Percentiles rank a stretch among this genome's conserved stretches.
phyloP scores from a whole-genome alignment of 164 flowering plant genomes.

The Chimonanthus salicifolius region DNA sequence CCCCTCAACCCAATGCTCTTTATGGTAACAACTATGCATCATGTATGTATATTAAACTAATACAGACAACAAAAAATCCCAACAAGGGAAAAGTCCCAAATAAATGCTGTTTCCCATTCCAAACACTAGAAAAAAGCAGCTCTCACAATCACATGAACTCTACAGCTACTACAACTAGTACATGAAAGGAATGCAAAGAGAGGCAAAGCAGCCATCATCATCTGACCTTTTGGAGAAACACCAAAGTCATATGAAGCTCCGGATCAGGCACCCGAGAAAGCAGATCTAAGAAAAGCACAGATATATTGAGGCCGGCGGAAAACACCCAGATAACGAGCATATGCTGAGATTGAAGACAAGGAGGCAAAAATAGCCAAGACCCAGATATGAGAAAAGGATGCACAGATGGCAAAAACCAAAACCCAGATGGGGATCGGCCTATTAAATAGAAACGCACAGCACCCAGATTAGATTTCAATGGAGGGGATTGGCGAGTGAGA shows the following conservation, averaged over 20 bases:
- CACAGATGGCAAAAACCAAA: neutral
- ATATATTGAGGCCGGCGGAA: neutral
- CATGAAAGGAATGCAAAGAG: constrained; percentile 3
- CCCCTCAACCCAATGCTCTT: constrained; percentile 22
- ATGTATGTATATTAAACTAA: constrained; percentile 5
- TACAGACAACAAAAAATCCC: neutral
- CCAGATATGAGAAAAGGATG: constrained; percentile 4
- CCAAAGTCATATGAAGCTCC: constrained; percentile 11
- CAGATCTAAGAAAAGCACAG: constrained; percentile 13
- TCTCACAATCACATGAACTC: neutral
- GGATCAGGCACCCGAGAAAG: constrained; percentile 8
- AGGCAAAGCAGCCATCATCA: constrained; percentile 9
- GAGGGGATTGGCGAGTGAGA: neutral
- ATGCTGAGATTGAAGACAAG: neutral
- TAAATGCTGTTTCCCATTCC: neutral
- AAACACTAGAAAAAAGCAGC: neutral
- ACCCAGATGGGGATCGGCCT: constrained; percentile 1
- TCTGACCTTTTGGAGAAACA: constrained; percentile 19
- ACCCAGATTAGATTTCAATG: constrained; percentile 4
- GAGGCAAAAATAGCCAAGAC: neutral
- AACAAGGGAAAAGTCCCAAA: neutral
- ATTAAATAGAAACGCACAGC: neutral
- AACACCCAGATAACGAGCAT: constrained; percentile 9
- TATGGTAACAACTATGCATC: constrained; percentile 24
- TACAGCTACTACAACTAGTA: neutral